phyloP scores from a whole-genome alignment of 257 asterid species.

The Ilex aquifolium region DNA sequence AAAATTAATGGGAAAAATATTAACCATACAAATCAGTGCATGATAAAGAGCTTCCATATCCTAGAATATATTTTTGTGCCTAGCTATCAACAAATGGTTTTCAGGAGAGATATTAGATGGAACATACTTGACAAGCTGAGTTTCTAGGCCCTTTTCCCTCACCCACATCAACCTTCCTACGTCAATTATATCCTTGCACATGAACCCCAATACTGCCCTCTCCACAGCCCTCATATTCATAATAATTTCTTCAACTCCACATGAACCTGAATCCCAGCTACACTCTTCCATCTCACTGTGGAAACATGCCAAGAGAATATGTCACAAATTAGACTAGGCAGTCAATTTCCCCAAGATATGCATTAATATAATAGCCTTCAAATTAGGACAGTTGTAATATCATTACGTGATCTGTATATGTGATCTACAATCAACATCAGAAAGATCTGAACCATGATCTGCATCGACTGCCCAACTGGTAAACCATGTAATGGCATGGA shows the following conservation, averaged over 20 bases:
- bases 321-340: neutral
- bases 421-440: constrained; percentile 29
- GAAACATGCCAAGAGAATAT: constrained; percentile 8
- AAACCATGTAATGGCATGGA: constrained; percentile 84
- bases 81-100: neutral
- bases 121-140: neutral
- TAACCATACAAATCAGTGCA: too few species aligned
- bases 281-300: constrained; percentile 33
- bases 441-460: constrained; percentile 60
- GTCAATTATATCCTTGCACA: constrained; percentile 94
- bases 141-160: constrained; percentile 41
- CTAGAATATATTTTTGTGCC: neutral
- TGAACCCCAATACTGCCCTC: constrained; percentile 68
- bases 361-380: too few species aligned
- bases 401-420: constrained; percentile 38
- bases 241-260: constrained; percentile 53
- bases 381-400: neutral
- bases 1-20: too few species aligned
- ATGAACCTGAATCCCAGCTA: constrained; percentile 16
- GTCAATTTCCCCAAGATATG: neutral
- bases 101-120: neutral
- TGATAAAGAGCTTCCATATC: too few species aligned
- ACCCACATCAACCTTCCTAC: constrained; percentile 71
- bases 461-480: constrained; percentile 99
- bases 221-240: constrained; percentile 54